Evolutionary conservation across 495 filamentous ascomycete species (phyloP).

Genomic region (Penicillium riverlandense): DNA sequence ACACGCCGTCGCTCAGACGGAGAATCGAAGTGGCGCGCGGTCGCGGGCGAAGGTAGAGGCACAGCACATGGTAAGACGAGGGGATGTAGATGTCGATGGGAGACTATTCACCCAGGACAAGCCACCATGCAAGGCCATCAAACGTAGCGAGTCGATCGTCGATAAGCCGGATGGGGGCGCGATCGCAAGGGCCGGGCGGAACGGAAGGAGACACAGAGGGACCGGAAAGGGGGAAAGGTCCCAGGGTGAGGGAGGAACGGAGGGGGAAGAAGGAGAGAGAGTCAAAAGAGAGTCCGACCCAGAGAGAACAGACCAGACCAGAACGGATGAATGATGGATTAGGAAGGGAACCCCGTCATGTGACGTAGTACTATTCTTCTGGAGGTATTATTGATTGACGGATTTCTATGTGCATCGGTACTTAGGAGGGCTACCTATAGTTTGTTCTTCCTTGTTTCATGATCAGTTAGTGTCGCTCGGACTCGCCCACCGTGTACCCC

Average conservation of each 20-base stretch:
- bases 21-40: conserved; percentile 20
- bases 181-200: conserved; percentile 15
- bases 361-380: conserved; percentile 10
- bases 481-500: conserved; percentile 73
- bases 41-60: conserved; percentile 26
- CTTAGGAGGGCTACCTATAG: not conserved
- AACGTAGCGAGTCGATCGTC: conserved; percentile 16
- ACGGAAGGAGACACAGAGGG: conserved; percentile 16
- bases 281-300: conserved; percentile 2
- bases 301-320: conserved; percentile 3
- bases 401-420: not conserved
- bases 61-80: conserved; percentile 32
- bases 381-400: not conserved
- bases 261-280: conserved; percentile 6
- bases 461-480: conserved; percentile 27
- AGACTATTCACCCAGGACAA: conserved; percentile 20
- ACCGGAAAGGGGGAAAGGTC: conserved; percentile 3
- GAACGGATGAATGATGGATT: not conserved
- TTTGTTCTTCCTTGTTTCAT: too few species aligned
- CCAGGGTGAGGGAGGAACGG: not conserved
- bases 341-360: conserved; percentile 18
- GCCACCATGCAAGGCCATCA: conserved; percentile 29
- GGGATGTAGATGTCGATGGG: conserved; percentile 14
- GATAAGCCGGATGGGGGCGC: conserved; percentile 7
- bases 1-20: conserved; percentile 4